Conservation (phyloP, 2,329 filamentous ascomycete species). For the Juglanconis sp. region DNA sequence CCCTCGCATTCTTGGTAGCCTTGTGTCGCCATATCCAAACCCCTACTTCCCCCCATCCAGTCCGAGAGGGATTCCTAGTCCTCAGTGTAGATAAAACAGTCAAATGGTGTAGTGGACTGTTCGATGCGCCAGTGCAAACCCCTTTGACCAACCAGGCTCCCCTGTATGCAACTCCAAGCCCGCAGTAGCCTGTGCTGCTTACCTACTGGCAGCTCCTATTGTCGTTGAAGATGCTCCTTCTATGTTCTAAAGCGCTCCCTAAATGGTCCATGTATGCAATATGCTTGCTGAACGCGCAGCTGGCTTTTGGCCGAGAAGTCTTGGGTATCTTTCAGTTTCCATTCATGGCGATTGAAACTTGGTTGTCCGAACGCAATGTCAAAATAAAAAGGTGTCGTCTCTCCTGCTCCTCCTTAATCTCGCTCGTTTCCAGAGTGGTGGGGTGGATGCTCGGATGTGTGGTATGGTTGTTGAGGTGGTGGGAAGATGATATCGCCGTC, state of each 20-base stretch:
- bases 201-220: background rate
- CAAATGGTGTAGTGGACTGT: background rate
- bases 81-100: background rate
- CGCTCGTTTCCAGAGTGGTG: constrained; percentile 10
- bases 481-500: constrained; percentile 40
- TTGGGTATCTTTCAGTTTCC: constrained; percentile 7
- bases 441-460: background rate
- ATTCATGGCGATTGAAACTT: background rate
- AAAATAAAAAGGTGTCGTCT: background rate
- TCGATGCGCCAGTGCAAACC: too few species aligned
- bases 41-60: background rate
- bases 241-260: background rate
- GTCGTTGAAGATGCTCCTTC: background rate
- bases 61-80: too few species aligned
- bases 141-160: too few species aligned
- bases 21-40: background rate
- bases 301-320: background rate
- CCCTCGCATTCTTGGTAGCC: background rate
- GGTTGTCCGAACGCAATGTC: background rate
- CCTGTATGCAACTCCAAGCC: background rate
- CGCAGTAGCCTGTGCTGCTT: background rate
- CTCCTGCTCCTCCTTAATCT: constrained; percentile 7
- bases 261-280: background rate
- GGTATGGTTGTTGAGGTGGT: constrained; percentile 17
- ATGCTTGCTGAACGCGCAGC: constrained; percentile 4